Percentiles rank a stretch among this genome's conserved stretches.
phyloP scores from a whole-genome alignment of 2,329 filamentous ascomycete genomes.

The Cryphonectria nitschkei region DNA sequence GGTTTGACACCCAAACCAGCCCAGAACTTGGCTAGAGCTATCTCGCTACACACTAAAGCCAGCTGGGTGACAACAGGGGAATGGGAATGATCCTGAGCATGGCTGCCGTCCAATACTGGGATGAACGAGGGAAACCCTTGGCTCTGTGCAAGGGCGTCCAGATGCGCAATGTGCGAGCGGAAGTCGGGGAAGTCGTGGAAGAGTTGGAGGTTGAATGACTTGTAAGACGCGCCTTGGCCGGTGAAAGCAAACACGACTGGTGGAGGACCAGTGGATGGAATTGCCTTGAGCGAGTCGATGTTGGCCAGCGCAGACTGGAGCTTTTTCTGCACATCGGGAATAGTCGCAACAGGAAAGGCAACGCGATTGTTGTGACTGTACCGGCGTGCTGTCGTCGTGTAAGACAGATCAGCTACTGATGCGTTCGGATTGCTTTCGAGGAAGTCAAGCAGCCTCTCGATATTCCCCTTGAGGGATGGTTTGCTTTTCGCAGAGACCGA shows the following conservation, averaged over 20 bases:
- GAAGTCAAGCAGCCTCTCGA: slow-evolving; percentile 41
- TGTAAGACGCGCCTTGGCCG: slow-evolving; percentile 46
- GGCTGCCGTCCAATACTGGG: slow-evolving; percentile 46
- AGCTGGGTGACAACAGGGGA: slow-evolving; percentile 41
- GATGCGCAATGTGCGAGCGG: slow-evolving; percentile 38
- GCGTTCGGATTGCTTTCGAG: slow-evolving; percentile 44
- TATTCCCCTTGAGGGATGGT: slow-evolving; percentile 48
- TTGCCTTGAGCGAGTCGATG: slow-evolving; percentile 32
- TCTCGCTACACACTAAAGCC: slow-evolving; percentile 43
- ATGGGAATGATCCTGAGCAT: slow-evolving; percentile 23
- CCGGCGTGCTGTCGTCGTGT: slow-evolving; percentile 57
- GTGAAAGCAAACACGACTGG: slow-evolving; percentile 48
- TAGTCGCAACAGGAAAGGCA: slow-evolving; percentile 32
- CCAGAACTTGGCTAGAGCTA: slow-evolving; percentile 49
- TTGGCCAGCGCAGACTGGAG: slow-evolving; percentile 26
- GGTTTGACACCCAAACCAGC: slow-evolving; percentile 50
- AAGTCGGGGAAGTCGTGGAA: slow-evolving; percentile 39
- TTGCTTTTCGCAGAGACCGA: slow-evolving; percentile 50
- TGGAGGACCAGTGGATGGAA: slow-evolving; percentile 30
- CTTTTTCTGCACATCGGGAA: slow-evolving; percentile 34
- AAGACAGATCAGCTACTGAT: slow-evolving; percentile 51
- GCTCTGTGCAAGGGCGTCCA: slow-evolving; percentile 37
- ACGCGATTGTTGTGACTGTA: slow-evolving; percentile 40
- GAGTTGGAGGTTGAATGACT: slow-evolving; percentile 40
- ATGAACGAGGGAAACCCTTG: slow-evolving; percentile 46